A percentile compares a stretch with the other conserved stretches of the same genome.
These are phyloP conservation scores for Macrocystidia cucumis DNA, from an alignment of 1,284 basidiomycete genomes.

Conservation along the genomic window DNA sequence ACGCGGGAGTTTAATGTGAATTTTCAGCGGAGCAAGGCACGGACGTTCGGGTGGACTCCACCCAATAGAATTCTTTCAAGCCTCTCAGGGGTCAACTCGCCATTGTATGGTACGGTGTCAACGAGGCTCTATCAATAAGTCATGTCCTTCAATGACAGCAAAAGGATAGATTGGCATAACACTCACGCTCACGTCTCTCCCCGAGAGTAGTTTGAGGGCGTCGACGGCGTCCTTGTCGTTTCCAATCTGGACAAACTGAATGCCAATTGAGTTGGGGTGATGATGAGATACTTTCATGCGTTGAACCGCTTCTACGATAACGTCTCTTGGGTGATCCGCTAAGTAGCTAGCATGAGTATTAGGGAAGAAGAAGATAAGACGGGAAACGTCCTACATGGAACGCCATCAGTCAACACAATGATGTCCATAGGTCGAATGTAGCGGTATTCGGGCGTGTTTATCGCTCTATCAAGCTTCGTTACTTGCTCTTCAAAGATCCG, in stretches of 20 bases:
- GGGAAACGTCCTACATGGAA: conserved; percentile 14
- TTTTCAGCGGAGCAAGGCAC: conserved; percentile 11
- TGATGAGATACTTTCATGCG: conserved; percentile 14
- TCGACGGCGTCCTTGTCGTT: conserved; percentile 12
- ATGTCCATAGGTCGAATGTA: conserved; percentile 19
- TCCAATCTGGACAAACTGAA: conserved; percentile 19
- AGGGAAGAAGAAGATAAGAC: neutral
- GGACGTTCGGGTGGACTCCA: conserved; percentile 14
- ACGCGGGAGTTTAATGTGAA: no score
- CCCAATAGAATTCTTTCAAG: conserved; percentile 14
- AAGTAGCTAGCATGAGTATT: neutral
- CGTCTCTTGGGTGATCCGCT: conserved; percentile 14
- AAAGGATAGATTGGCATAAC: neutral
- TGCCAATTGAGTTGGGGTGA: conserved; percentile 18
- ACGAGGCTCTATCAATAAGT: conserved; percentile 10
- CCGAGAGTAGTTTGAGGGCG: conserved; percentile 11
- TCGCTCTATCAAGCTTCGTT: conserved; percentile 10
- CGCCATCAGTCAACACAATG: conserved; percentile 22
- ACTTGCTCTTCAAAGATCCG: conserved; percentile 14
- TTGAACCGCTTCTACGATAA: conserved; percentile 14
- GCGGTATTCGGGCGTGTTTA: conserved; percentile 7
- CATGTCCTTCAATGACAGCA: neutral
- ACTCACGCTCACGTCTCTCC: conserved; percentile 13
- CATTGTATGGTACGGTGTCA: conserved; percentile 13
- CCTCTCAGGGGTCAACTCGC: conserved; percentile 10